Base-by-base conservation (phyloP, 805 yeast species). In the Saturnispora zaruensis region DNA sequence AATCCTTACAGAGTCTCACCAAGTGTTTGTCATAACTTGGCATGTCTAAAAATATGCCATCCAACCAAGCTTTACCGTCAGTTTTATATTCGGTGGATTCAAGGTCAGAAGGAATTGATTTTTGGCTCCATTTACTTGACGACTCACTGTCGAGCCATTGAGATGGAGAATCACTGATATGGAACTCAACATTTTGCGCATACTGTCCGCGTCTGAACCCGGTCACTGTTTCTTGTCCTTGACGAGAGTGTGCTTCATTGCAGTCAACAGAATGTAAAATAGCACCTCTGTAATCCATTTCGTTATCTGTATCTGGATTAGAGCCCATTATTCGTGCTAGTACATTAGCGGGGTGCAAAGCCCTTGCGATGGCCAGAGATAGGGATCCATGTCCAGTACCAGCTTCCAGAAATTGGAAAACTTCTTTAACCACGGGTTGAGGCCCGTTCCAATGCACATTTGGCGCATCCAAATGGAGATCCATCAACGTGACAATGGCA, bases 381-480 rank as follows among this genome's bases (percentile, higher is more conserved):
- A 76, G 56, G 2, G 79, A 74, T 0, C 81, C 81, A 59, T 75
- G 79, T 1, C 81, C 81, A 2, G 80, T 76, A 4, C 81, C 81
- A 1, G 78, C 78, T 54, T 76, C 81, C 18, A 76, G 58, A 50
- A 68, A 69, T 46, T 75, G 76, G 18, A 48, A 41, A 24, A 48
- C 28, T 3, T 34, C 25, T 16, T 34, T 41, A 13, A 48, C 28
- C 11, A 43, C 40, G 1, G 55, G 53, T 33, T 51, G 45, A 3
- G 23, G 25, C 20, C 40, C 51, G 14, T 41, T 51, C 25, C 40
- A 42, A 9, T 45, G 48, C 18, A 56, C 38, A 7, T 56, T 53
- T 4, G 76, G 76, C 49, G 61, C 70, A 49, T 70, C 75, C 6
- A 72, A 57, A 53, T 74, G 75, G 2, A 76, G 51, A 56, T 76